Percentiles rank a stretch among this genome's conserved stretches.
Conservation (phyloP, 2,329 filamentous ascomycete species). For the Paecilomyces dactylethromorphus region DNA sequence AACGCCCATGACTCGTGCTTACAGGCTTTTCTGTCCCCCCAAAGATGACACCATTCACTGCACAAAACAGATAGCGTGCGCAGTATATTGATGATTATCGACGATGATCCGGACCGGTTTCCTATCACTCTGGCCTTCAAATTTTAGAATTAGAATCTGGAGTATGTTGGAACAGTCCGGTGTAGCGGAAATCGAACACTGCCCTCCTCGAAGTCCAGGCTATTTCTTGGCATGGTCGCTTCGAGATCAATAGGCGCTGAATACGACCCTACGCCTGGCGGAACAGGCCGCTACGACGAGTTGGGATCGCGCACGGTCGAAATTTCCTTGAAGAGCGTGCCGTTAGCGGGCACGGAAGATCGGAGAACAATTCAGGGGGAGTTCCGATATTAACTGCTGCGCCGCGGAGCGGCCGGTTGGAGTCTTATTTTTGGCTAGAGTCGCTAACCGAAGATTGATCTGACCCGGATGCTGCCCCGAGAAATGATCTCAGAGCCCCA, state of each 20-base stretch:
- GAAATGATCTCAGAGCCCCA: background rate
- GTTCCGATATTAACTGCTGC: background rate
- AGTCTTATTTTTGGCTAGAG: background rate
- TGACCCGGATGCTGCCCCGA: background rate
- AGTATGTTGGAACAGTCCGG: background rate
- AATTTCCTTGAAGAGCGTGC: background rate
- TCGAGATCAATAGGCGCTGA: background rate
- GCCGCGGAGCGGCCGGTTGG: background rate
- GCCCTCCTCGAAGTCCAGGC: background rate
- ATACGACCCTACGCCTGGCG: background rate
- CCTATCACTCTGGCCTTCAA: background rate
- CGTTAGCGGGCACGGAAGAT: background rate
- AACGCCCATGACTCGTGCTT: too few relatives aligned
- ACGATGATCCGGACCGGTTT: background rate
- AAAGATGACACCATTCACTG: too few relatives aligned
- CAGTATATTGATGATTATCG: background rate
- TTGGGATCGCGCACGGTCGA: background rate
- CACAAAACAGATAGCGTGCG: background rate
- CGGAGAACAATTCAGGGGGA: background rate
- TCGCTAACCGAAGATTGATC: background rate
- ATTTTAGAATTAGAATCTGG: background rate
- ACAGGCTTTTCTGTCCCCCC: too few relatives aligned
- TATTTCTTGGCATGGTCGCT: background rate
- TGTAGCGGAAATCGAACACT: background rate
- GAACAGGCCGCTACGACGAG: background rate